Evolutionary conservation across 352 stramenopile species (phyloP), one percentile per base, ranked within the genome.

Genomic region (Blastocystis sp.): DNA sequence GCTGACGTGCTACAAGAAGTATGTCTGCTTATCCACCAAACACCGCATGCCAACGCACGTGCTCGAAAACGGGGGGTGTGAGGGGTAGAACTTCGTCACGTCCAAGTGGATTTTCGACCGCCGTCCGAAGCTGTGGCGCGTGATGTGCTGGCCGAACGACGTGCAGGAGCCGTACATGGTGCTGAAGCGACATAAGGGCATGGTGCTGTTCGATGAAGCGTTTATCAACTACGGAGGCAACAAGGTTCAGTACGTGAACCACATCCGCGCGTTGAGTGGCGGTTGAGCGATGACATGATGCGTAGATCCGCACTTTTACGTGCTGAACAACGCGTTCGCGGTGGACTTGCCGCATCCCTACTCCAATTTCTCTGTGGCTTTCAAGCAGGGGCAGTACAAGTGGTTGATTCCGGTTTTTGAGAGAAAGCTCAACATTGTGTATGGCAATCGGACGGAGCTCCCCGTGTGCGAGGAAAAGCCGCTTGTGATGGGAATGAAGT

Each of bases 41-140:
- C 6, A 45, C 24, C 21, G 48, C 34, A 81, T 81, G 43, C 71
- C 48, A 21, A 81, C 71, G 3, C 71, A 81, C n/a, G 71, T 71
- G 10, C 3, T 3, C 28, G 17, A 34, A 34, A 34, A 34, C 28
- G 28, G 28, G 28, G 28, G 28, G 28, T 34, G 28, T 34, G 28
- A 34, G 24, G 24, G 2, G 43, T 4, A 71, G 64, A 6, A 66
- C 28, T 81, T 66, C 3, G 57, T 81, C 17, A 81, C 54, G 43
- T 54, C 42, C 0, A 54, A 81, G 40, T 81, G 71, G 71, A 66
- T 52, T 65, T 28, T 65, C 3, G 24, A 24, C 2, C 71, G 48
- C 14, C 43, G 6, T 1, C n/a, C 42, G 34, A 42, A n/a, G 9
- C 1, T 81, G 21, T 81, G 48, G 19, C 24, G 59, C 3, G 43